These are phyloP conservation scores for Diplodia intermedia DNA, from an alignment of 2,329 filamentous ascomycete species.

Conservation along the genomic window DNA sequence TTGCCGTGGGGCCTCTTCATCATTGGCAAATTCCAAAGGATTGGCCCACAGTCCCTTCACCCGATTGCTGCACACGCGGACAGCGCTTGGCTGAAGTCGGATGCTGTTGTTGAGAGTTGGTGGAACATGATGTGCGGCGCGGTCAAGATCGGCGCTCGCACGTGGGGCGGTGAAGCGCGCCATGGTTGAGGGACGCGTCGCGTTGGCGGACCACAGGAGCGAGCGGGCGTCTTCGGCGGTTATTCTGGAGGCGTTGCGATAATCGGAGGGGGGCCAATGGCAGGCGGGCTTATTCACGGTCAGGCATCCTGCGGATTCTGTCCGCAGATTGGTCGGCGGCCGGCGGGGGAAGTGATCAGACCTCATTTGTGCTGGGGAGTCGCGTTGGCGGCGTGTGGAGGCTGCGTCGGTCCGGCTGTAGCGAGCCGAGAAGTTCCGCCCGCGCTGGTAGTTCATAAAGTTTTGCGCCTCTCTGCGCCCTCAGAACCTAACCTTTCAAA, in stretches of 20 bases:
- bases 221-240: neutral
- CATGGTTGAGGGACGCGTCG: constrained; percentile 20
- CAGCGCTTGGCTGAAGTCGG: neutral
- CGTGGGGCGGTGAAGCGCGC: constrained; percentile 22
- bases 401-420: constrained; percentile 6
- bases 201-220: neutral
- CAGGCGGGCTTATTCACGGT: neutral
- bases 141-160: constrained; percentile 2
- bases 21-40: neutral
- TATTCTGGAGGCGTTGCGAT: neutral
- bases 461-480: constrained; percentile 29
- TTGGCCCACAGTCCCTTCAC: neutral
- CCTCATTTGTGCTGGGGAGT: neutral
- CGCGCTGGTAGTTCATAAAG: constrained; percentile 25
- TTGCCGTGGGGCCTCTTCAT: neutral
- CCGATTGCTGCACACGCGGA: neutral
- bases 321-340: constrained; percentile 9
- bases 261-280: constrained; percentile 8
- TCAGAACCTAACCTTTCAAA: constrained; percentile 30
- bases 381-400: neutral
- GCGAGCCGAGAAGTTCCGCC: constrained; percentile 18
- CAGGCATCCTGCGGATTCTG: constrained; percentile 16
- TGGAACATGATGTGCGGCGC: constrained; percentile 18
- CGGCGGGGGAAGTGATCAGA: constrained; percentile 12
- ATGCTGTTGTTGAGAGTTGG: neutral